Evolutionary conservation across 2,329 filamentous ascomycete genomes (phyloP).

Genomic region (Pseudogymnoascus sp.): DNA sequence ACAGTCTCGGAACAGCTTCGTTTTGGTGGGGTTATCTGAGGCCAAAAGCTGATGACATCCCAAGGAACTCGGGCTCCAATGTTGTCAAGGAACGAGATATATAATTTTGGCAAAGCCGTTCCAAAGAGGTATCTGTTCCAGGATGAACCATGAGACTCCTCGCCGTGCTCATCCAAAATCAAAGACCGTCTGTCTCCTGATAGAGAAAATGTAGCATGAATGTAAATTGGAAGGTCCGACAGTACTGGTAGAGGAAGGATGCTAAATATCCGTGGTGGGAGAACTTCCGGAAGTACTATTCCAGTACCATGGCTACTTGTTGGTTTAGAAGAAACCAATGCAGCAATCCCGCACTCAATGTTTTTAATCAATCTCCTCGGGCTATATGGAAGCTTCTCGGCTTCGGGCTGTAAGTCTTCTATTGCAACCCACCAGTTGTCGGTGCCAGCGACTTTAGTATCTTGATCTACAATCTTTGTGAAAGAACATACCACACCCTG

Average conservation of each 20-base stretch:
- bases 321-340: background rate
- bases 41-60: constrained; percentile 20
- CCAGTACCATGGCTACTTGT: background rate
- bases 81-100: constrained; percentile 20
- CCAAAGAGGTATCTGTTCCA: constrained; percentile 23
- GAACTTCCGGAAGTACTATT: background rate
- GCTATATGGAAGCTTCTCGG: constrained; percentile 11
- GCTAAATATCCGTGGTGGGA: constrained; percentile 12
- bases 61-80: constrained; percentile 11
- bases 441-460: constrained; percentile 3
- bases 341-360: background rate
- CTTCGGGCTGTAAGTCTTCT: constrained; percentile 14
- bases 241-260: constrained; percentile 17
- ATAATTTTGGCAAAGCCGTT: constrained; percentile 19
- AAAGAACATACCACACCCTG: background rate
- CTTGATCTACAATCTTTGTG: background rate
- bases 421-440: constrained; percentile 18
- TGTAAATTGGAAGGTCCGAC: constrained; percentile 22
- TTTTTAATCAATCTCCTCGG: background rate
- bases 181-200: constrained; percentile 25
- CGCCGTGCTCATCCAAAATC: constrained; percentile 14
- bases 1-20: constrained; percentile 13
- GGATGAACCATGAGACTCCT: constrained; percentile 11
- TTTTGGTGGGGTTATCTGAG: constrained; percentile 10
- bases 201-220: constrained; percentile 26